Percentiles rank a stretch among this genome's conserved stretches.
Evolutionary conservation across 2,329 filamentous ascomycete species (phyloP).

Genomic region (Colletotrichum liriopes): DNA sequence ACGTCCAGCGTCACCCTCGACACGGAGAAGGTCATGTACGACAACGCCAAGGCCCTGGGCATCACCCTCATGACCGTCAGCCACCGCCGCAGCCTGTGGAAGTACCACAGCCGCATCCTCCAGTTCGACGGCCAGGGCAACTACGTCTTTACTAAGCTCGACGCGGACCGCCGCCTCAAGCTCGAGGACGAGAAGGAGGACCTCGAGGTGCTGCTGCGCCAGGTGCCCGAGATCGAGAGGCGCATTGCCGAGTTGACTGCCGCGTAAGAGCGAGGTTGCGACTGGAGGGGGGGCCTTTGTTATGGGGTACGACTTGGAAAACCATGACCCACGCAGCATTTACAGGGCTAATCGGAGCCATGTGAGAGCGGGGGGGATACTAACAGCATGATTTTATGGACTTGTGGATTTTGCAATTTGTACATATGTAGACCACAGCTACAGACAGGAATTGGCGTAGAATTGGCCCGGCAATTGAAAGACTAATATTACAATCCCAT

Average conservation of each 20-base stretch:
- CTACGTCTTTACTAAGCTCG: constrained; percentile 90
- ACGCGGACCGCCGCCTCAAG: constrained; percentile 87
- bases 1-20: constrained; percentile 96
- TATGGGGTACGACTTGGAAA: background rate
- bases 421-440: constrained; percentile 7
- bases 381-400: constrained; percentile 6
- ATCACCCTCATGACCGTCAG: constrained; percentile 98
- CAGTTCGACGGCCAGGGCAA: constrained; percentile 97
- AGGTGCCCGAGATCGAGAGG: constrained; percentile 90
- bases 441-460: constrained; percentile 17
- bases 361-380: background rate
- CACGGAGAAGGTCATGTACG: constrained; percentile 96
- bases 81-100: constrained; percentile 93
- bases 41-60: constrained; percentile 90
- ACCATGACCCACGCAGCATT: background rate
- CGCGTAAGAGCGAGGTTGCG: constrained; percentile 44
- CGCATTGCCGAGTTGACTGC: constrained; percentile 84
- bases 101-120: constrained; percentile 93
- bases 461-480: constrained; percentile 8
- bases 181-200: constrained; percentile 98
- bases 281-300: background rate
- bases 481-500: constrained; percentile 1
- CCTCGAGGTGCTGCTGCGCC: constrained; percentile 85
- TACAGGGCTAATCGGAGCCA: background rate
- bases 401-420: background rate